phyloP scores from a whole-genome alignment of 2,329 filamentous ascomycete species.

The Penicillium sp. region DNA sequence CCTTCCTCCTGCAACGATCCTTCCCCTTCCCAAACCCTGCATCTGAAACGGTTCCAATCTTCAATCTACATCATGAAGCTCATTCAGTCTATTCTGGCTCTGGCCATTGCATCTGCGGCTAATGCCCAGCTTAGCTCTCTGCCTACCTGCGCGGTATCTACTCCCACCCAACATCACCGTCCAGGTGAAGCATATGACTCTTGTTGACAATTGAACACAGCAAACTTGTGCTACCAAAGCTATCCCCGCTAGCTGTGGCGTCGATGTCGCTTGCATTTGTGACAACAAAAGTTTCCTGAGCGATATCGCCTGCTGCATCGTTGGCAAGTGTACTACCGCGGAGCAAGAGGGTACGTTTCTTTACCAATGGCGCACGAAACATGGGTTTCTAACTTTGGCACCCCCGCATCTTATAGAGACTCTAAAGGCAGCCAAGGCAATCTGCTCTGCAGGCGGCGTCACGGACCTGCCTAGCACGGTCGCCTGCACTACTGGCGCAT shows the following conservation, averaged over 20 bases:
- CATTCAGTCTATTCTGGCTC: conserved; percentile 51
- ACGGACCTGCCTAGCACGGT: conserved; percentile 35
- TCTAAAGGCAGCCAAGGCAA: conserved; percentile 35
- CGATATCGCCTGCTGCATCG: conserved; percentile 53
- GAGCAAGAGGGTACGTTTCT: conserved; percentile 43
- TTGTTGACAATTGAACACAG: conserved; percentile 16
- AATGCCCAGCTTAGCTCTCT: conserved; percentile 35
- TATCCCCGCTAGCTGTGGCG: conserved; percentile 39
- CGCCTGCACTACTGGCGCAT: conserved; percentile 26
- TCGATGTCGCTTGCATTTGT: conserved; percentile 54
- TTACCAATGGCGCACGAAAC: not conserved
- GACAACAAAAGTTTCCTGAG: conserved; percentile 45
- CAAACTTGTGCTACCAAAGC: conserved; percentile 44
- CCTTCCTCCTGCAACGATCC: not conserved
- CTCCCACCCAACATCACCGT: not conserved
- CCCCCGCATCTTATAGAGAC: conserved; percentile 24
- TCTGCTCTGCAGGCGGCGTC: conserved; percentile 41
- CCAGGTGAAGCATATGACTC: not conserved
- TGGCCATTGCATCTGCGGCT: conserved; percentile 37
- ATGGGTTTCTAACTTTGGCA: not conserved
- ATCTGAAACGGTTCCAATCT: not conserved
- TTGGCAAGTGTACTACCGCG: conserved; percentile 38
- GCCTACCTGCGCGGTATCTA: conserved; percentile 55
- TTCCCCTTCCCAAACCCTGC: not conserved
- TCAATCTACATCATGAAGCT: conserved; percentile 47